phyloP scores from a whole-genome alignment of 2,329 filamentous ascomycete species.

The Fusarium begoniae region DNA sequence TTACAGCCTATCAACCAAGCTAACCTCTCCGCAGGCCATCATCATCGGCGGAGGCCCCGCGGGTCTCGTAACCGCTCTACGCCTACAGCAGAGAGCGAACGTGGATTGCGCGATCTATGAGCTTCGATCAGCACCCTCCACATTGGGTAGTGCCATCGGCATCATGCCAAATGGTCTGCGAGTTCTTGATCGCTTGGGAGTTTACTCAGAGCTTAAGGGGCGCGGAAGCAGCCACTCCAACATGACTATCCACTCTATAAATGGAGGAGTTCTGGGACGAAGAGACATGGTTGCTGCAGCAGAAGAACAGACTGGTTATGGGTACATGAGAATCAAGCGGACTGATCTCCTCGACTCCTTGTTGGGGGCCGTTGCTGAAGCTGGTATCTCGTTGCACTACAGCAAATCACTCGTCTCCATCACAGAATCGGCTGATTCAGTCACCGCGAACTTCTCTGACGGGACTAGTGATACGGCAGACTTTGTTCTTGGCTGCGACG shows the following conservation, averaged over 20 bases:
- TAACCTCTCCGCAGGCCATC: background rate
- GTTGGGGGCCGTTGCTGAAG: background rate
- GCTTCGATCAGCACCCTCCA: background rate
- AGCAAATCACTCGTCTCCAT: background rate
- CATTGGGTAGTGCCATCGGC: background rate
- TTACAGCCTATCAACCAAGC: background rate
- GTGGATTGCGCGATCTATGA: background rate
- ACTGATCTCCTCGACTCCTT: background rate
- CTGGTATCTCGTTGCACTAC: background rate
- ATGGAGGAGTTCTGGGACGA: background rate
- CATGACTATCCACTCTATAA: background rate
- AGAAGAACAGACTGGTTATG: background rate
- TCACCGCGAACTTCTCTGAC: background rate
- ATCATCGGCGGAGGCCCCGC: background rate
- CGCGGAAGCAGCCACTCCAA: background rate
- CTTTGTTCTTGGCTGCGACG: background rate
- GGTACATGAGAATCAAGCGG: background rate
- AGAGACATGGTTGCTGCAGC: background rate
- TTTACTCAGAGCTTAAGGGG: background rate
- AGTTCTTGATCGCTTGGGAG: background rate
- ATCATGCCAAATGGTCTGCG: conserved; percentile 1
- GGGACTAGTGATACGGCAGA: background rate
- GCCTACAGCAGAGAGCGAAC: background rate
- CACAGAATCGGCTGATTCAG: background rate
- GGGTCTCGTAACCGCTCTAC: background rate